phyloP scores from a whole-genome alignment of 257 asterid genomes.

The Gentiana dahurica region DNA sequence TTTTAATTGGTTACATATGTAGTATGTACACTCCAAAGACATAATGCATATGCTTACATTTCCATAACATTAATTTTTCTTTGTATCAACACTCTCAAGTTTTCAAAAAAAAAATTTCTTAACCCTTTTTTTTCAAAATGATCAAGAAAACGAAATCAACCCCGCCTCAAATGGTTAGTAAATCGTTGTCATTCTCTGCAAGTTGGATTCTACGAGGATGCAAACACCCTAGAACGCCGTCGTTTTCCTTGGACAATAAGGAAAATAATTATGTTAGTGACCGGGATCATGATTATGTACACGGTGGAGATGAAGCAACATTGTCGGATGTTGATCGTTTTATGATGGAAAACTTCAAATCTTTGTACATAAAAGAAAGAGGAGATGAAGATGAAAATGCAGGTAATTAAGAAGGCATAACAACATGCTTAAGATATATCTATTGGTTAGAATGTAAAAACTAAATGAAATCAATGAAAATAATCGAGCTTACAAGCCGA shows the following conservation, averaged over 20 bases:
- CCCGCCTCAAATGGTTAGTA: slow-evolving; percentile 14
- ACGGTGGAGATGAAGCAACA: slow-evolving; percentile 22
- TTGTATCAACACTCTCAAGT: too few relatives aligned
- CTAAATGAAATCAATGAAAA: too few relatives aligned
- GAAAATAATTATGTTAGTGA: background rate
- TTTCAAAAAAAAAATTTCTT: slow-evolving; percentile 40
- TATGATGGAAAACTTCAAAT: slow-evolving; percentile 52
- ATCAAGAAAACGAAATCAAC: slow-evolving; percentile 37
- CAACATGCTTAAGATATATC: too few relatives aligned
- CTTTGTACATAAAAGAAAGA: slow-evolving; percentile 30
- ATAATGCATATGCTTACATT: too few relatives aligned
- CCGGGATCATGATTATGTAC: background rate
- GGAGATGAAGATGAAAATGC: slow-evolving; percentile 7
- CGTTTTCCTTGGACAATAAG: slow-evolving; percentile 20
- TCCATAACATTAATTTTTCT: too few relatives aligned
- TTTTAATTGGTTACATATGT: too few relatives aligned
- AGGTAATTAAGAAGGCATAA: too few relatives aligned
- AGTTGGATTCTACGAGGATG: slow-evolving; percentile 34
- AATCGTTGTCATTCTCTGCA: slow-evolving; percentile 19
- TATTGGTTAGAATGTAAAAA: too few relatives aligned
- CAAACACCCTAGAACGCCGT: slow-evolving; percentile 43
- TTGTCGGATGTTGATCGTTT: slow-evolving; percentile 52
- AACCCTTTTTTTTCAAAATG: slow-evolving; percentile 11
- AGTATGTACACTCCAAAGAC: too few relatives aligned
- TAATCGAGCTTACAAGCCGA: too few relatives aligned